These are phyloP conservation scores for Vicia faba DNA, from an alignment of 306 rosid species.

Conservation along the genomic window DNA sequence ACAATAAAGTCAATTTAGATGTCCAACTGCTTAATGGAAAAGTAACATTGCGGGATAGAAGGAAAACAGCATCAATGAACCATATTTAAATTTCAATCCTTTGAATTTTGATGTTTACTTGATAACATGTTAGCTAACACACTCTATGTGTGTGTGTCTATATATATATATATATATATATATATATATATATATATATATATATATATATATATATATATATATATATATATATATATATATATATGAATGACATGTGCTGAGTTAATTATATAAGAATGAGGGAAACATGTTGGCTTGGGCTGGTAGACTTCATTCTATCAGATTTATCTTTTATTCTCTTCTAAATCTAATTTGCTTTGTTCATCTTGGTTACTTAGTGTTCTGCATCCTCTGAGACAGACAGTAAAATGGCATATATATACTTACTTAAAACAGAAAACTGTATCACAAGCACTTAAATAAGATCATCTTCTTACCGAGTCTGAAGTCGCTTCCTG, in stretches of 20 bases:
- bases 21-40: constrained; percentile 31
- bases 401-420: constrained; percentile 20
- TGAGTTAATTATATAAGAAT: not conserved
- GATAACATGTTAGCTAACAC: not conserved
- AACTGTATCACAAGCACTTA: constrained; percentile 21
- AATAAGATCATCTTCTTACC: constrained; percentile 66
- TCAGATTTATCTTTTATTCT: not conserved
- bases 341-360: not conserved
- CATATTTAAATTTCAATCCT: constrained; percentile 25
- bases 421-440: constrained; percentile 19
- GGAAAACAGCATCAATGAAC: constrained; percentile 15
- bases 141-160: too few relatives aligned
- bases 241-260: not conserved
- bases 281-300: not conserved
- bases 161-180: not conserved
- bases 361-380: constrained; percentile 9
- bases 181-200: not conserved
- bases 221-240: not conserved
- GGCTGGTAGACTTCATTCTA: constrained; percentile 3
- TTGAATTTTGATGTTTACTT: constrained; percentile 20
- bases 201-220: not conserved
- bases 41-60: constrained; percentile 1
- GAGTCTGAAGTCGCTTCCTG: constrained; percentile 97
- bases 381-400: not conserved
- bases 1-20: constrained; percentile 32